Evolutionary conservation across 352 stramenopile genomes (phyloP), one percentile per base, ranked within the genome.

Genomic region (Blastocystis sp.): DNA sequence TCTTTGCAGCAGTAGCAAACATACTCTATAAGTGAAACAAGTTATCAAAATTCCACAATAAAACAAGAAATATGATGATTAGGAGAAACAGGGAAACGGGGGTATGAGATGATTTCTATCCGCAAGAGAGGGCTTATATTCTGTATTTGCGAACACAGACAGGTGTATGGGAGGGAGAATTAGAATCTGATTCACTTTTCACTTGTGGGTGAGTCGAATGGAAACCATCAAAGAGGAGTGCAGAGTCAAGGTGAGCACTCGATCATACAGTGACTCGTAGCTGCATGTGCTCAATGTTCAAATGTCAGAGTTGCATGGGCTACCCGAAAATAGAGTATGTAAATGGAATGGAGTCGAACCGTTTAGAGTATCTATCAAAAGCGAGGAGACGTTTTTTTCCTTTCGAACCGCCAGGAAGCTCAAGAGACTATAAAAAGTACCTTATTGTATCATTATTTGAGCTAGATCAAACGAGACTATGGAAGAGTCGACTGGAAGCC

Each of bases 1-100:
- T 23, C 64, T 76, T 76, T 76, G 13, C 64, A 79, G 68, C 68
- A 79, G 43, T 26, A 79, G 68, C 68, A 79, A 79, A 34, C 68
- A 79, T 79, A 79, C n/a, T 54, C 64, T 76, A 76, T 8, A 55
- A 55, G 11, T 41, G 9, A 43, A 18, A 55, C 15, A 41, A 55
- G n/a, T 13, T 26, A n/a, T 9, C 6, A n/a, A 47, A 54, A 23
- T 11, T 23, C 64, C 64, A 54, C 43, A 26, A 54, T 55, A 55
- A 76, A 47, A 55, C 64, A n/a, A 45, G n/a, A 45, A 76, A 43
- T n/a, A 9, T n/a, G 41, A 26, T 18, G n/a, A 76, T n/a, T 54
- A n/a, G 64, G 64, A n/a, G 64, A 76, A 76, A 76, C 18, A 55
- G 41, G 34, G 41, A 23, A 59, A 59, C 50, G 11, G 50, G 20